Evolutionary conservation across 2,329 filamentous ascomycete species (phyloP).

Genomic region (Podosphaera xanthii): DNA sequence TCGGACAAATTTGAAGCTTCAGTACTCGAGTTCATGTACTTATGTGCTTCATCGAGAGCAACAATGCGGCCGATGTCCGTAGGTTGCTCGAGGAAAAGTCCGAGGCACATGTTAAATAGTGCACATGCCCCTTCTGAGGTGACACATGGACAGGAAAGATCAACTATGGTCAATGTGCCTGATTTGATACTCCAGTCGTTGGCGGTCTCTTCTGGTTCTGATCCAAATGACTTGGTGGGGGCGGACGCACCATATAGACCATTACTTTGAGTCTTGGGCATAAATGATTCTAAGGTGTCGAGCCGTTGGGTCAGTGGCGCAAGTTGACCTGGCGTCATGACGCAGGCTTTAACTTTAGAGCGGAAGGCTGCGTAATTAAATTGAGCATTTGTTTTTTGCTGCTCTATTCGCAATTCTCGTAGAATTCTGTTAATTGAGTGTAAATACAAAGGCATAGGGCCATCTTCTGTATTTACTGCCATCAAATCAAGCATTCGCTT

Average conservation of each 20-base stretch:
- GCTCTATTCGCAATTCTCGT: conserved; percentile 4
- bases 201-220: neutral
- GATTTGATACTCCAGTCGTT: conserved; percentile 10
- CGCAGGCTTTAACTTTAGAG: conserved; percentile 11
- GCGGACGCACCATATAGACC: too few species aligned
- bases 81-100: conserved; percentile 34
- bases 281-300: conserved; percentile 28
- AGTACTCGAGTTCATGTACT: conserved; percentile 38
- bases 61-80: conserved; percentile 31
- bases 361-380: conserved; percentile 25
- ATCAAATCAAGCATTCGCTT: conserved; percentile 7
- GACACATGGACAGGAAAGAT: conserved; percentile 51
- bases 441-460: conserved; percentile 7
- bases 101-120: conserved; percentile 49
- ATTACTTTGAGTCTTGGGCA: neutral
- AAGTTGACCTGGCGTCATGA: conserved; percentile 26
- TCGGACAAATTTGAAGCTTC: conserved; percentile 37
- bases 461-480: conserved; percentile 4
- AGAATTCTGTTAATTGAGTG: conserved; percentile 5
- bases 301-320: conserved; percentile 35
- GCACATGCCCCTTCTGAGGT: conserved; percentile 42
- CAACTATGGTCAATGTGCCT: conserved; percentile 31
- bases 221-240: neutral
- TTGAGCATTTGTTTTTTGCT: conserved; percentile 3
- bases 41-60: conserved; percentile 61